phyloP scores from a whole-genome alignment of 129 eudicot genomes.

The Chrysanthemum seticuspe region DNA sequence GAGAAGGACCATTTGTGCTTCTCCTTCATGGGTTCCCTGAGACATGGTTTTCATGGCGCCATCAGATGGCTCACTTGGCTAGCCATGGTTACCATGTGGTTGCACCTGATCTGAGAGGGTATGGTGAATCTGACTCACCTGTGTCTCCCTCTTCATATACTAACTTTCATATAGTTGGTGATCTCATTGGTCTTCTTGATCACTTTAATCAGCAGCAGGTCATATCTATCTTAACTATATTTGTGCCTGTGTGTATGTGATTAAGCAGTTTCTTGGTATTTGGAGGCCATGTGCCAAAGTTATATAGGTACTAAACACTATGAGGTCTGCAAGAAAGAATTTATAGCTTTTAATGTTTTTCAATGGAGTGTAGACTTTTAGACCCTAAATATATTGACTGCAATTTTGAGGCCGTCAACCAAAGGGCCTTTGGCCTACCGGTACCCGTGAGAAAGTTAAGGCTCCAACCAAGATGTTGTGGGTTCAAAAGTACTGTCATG shows the following conservation, averaged over 20 bases:
- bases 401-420: no score
- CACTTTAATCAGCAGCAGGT: conserved; percentile 49
- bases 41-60: conserved; percentile 56
- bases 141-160: conserved; percentile 51
- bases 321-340: no score
- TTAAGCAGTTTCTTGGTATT: neutral
- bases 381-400: no score
- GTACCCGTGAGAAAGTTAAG: no score
- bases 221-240: neutral
- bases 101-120: conserved; percentile 64
- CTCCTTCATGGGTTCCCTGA: conserved; percentile 65
- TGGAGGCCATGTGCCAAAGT: no score
- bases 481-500: no score
- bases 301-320: no score
- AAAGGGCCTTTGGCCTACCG: no score
- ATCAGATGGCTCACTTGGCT: conserved; percentile 44
- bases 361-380: no score
- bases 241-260: neutral
- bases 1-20: conserved; percentile 47
- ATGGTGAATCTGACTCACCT: conserved; percentile 50
- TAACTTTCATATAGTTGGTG: conserved; percentile 47
- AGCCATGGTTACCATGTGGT: conserved; percentile 55
- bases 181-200: conserved; percentile 56
- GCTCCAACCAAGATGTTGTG: no score
- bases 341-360: no score